Percentiles rank a stretch among this genome's conserved stretches.
Conservation (phyloP, 2,329 filamentous ascomycete genomes). For the Tolypocladium album region DNA sequence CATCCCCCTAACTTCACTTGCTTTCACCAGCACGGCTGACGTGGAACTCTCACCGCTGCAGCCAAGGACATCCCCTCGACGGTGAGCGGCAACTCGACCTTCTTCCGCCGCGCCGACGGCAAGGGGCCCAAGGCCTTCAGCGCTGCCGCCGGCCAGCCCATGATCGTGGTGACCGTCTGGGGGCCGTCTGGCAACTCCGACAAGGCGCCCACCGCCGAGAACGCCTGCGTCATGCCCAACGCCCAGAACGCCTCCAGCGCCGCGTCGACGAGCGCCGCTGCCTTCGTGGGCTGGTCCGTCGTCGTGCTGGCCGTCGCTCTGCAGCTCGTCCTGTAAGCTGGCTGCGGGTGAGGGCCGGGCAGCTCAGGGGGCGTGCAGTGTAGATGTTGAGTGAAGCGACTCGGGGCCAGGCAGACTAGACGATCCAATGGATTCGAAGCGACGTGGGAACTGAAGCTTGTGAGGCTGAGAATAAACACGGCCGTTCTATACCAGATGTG, state of each 20-base stretch:
- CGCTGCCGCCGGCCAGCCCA: not conserved
- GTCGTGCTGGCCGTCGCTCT: not conserved
- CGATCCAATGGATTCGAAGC: not conserved
- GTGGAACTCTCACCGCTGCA: not conserved
- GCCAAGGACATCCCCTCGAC: constrained; percentile 1
- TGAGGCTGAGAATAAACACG: not conserved
- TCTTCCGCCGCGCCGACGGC: constrained; percentile 3
- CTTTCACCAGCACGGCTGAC: constrained; percentile 1
- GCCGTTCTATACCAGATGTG: too few species aligned
- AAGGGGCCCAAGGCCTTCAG: not conserved
- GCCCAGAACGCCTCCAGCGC: not conserved
- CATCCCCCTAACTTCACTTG: too few species aligned
- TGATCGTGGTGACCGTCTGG: constrained; percentile 3
- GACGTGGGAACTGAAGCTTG: not conserved
- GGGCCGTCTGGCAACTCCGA: not conserved
- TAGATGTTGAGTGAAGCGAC: not conserved
- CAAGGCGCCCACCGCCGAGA: not conserved
- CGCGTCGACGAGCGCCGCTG: not conserved
- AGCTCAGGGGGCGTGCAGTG: too few species aligned
- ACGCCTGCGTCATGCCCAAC: constrained; percentile 1
- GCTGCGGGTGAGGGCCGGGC: not conserved
- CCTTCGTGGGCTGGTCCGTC: not conserved
- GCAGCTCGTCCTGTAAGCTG: not conserved
- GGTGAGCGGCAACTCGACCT: constrained; percentile 1
- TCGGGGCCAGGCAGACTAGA: not conserved